phyloP scores from a whole-genome alignment of 2,329 filamentous ascomycete species.

The Davidsoniella virescens region DNA sequence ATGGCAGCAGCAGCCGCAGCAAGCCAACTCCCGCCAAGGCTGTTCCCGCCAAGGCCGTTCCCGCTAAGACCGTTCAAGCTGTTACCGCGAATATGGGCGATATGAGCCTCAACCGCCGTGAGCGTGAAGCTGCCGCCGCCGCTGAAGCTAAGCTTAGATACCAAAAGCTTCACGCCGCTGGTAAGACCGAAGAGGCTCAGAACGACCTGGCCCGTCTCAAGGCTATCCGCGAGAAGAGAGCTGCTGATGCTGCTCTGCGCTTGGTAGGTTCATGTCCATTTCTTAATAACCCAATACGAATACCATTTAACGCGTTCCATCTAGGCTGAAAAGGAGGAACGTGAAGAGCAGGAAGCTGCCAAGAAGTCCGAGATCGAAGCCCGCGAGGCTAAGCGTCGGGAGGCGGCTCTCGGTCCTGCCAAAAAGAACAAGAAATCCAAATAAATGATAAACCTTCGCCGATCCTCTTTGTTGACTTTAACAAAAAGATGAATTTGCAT shows the following conservation, averaged over 20 bases:
- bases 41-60: slow-evolving; percentile 26
- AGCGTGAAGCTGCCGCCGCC: slow-evolving; percentile 65
- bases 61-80: slow-evolving; percentile 36
- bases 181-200: slow-evolving; percentile 92
- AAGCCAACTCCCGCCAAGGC: slow-evolving; percentile 33
- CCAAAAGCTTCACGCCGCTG: slow-evolving; percentile 78
- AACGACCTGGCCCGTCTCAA: slow-evolving; percentile 72
- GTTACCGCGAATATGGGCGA: slow-evolving; percentile 40
- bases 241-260: slow-evolving; percentile 67
- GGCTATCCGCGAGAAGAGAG: slow-evolving; percentile 72
- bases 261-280: slow-evolving; percentile 38
- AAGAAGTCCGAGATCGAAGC: slow-evolving; percentile 36
- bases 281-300: background rate
- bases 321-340: slow-evolving; percentile 43
- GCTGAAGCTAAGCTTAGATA: slow-evolving; percentile 80
- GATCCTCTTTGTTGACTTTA: too few relatives aligned
- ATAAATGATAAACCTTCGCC: background rate
- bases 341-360: slow-evolving; percentile 32
- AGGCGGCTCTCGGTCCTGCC: slow-evolving; percentile 33
- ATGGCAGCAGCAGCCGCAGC: background rate
- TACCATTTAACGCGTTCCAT: background rate
- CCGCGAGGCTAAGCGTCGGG: slow-evolving; percentile 39
- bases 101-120: slow-evolving; percentile 32
- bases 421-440: slow-evolving; percentile 27
- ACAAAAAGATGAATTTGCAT: too few relatives aligned